Evolutionary conservation across 176 grass and related monocot genomes (phyloP).

Genomic region (Raddia guianensis): DNA sequence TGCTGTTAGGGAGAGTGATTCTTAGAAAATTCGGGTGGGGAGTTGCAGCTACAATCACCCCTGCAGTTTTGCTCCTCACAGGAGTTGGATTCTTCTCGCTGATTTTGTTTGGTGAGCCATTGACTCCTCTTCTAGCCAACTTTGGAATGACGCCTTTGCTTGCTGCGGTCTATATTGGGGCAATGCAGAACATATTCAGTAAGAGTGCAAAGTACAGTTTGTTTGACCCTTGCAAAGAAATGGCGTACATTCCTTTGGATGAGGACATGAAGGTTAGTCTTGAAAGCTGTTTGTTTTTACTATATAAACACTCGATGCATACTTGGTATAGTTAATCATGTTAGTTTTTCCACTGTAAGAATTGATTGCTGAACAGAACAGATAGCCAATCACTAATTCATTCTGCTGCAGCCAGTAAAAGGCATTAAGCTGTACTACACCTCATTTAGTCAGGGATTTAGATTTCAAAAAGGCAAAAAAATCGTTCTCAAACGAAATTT

Average conservation of each 20-base stretch:
- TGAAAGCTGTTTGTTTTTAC: constrained; percentile 20
- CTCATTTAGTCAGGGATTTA: too few relatives aligned
- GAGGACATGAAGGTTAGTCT: constrained; percentile 98
- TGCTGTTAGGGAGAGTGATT: constrained; percentile 90
- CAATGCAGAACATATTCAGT: constrained; percentile 99
- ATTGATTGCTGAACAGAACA: not conserved
- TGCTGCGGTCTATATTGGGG: constrained; percentile 94
- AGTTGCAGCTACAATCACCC: constrained; percentile 93
- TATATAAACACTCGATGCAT: not conserved
- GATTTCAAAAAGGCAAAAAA: too few relatives aligned
- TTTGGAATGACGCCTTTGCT: constrained; percentile 93
- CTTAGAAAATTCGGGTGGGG: constrained; percentile 94
- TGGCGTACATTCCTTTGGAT: constrained; percentile 99
- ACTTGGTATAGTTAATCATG: not conserved
- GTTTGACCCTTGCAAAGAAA: constrained; percentile 99
- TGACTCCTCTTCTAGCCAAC: constrained; percentile 68
- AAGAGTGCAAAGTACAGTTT: constrained; percentile 99
- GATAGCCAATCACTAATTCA: not conserved
- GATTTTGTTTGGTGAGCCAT: constrained; percentile 81
- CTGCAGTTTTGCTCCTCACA: constrained; percentile 86
- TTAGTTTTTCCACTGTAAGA: not conserved
- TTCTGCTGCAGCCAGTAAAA: not conserved
- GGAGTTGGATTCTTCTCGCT: constrained; percentile 99
- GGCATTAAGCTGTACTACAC: not conserved
- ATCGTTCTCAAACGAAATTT: too few relatives aligned